Conservation (phyloP, 2,329 filamentous ascomycete genomes). For the Hypoxylon sp. region DNA sequence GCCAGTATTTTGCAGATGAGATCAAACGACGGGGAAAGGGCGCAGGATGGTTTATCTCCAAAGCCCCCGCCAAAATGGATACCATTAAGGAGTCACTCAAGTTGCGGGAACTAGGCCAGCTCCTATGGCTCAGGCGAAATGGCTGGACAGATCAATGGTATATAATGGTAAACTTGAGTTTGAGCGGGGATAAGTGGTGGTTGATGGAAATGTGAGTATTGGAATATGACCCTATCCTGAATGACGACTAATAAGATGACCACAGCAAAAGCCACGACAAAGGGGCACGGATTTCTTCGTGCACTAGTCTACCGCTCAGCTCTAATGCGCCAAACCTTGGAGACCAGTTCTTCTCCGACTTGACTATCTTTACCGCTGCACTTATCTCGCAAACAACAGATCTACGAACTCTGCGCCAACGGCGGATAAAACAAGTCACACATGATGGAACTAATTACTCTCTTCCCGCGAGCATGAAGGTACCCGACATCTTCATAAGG, state of each 20-base stretch:
- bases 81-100: conserved; percentile 71
- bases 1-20: conserved; percentile 69
- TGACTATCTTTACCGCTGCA: conserved; percentile 63
- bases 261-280: conserved; percentile 37
- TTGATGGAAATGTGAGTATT: conserved; percentile 71
- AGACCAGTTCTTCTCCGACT: conserved; percentile 63
- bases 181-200: conserved; percentile 84
- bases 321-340: conserved; percentile 59
- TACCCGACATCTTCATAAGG: conserved; percentile 63
- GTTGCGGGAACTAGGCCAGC: conserved; percentile 71
- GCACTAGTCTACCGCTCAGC: conserved; percentile 58
- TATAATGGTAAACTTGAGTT: conserved; percentile 75
- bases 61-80: conserved; percentile 63
- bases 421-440: conserved; percentile 56
- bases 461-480: conserved; percentile 57
- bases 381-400: conserved; percentile 65
- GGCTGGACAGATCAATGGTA: conserved; percentile 82
- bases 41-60: conserved; percentile 71
- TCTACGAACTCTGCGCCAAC: conserved; percentile 60
- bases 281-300: conserved; percentile 44
- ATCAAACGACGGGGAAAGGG: conserved; percentile 70
- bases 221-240: conserved; percentile 3
- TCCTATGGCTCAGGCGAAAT: conserved; percentile 75
- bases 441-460: conserved; percentile 54
- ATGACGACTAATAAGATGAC: conserved; percentile 25